Conservation (phyloP, 306 rosid genomes). For the Luffa acutangula region DNA sequence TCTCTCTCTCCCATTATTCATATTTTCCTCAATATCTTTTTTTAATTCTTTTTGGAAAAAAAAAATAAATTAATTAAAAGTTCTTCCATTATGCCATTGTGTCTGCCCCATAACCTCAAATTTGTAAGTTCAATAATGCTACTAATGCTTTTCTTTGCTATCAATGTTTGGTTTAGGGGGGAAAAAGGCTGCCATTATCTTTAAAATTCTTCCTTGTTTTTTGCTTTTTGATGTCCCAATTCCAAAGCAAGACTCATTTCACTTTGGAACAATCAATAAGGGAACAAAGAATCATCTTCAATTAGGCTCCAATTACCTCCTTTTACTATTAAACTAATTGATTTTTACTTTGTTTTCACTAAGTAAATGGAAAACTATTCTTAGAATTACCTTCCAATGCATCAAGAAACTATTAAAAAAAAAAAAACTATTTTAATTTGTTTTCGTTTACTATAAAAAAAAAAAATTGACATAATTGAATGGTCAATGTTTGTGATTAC, state of each 20-base stretch:
- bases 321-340: not conserved
- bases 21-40: not conserved
- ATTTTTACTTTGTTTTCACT: not conserved
- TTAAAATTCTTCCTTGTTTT: not conserved
- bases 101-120: not conserved
- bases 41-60: not conserved
- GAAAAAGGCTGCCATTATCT: constrained; percentile 7
- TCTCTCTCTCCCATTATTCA: not conserved
- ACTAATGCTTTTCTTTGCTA: not conserved
- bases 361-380: not conserved
- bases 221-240: not conserved
- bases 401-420: no score
- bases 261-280: not conserved
- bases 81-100: not conserved
- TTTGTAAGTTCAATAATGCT: not conserved
- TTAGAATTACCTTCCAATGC: not conserved
- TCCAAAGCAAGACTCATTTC: not conserved
- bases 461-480: not conserved
- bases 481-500: not conserved
- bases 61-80: not conserved
- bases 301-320: not conserved
- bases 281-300: not conserved
- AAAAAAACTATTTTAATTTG: not conserved
- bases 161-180: not conserved
- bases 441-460: not conserved